Evolutionary conservation across 2,329 filamentous ascomycete species (phyloP), one percentile per base, ranked within the genome.

Genomic region (Furcasterigmium sp.): DNA sequence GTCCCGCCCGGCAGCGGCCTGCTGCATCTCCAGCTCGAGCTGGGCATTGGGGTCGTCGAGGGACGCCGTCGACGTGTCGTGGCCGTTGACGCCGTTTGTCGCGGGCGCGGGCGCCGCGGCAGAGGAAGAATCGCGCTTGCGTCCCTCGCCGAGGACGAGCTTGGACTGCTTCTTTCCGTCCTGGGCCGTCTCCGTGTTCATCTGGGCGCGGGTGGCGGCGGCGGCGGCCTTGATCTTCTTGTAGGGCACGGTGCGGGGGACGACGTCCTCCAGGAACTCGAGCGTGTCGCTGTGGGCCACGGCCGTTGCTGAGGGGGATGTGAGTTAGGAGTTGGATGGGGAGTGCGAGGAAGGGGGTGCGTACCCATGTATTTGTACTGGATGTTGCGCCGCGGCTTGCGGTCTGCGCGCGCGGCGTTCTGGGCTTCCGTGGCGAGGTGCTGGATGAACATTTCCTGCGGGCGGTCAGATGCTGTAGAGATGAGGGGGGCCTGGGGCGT

Each of bases 341-440:
- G 9, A 25, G 17, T n/a, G 18, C 8, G 35, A 38, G 15, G 26
- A 19, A 40, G 21, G 14, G 26, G n/a, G n/a, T n/a, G 57, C 75
- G 45, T 70, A 90, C 87, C 85, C 34, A 98, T 76, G 64, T 98
- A 93, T 59, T 88, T 88, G 71, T 98, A 98, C 63, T 97, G 93
- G 49, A 98, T 85, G 58, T 94, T 96, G 47, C 91, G 82, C 44
- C 93, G 78, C 6, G 91, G 91, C 63, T 97, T 97, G 55, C 85
- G 80, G 66, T 97, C 93, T 1, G 90, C 78, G 59, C 93, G 94
- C 55, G 91, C 86, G 56, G 95, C 87, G 56, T 87, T 91, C 61
- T 95, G 84, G 20, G 85, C 84, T 62, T 94, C 87, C 49, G 85
- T 78, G 17, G 91, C 83, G 20, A 98, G 78, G 62, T 97, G 86